Evolutionary conservation across 495 filamentous ascomycete species (phyloP).

Genomic region (Hypoxylon fuscum): DNA sequence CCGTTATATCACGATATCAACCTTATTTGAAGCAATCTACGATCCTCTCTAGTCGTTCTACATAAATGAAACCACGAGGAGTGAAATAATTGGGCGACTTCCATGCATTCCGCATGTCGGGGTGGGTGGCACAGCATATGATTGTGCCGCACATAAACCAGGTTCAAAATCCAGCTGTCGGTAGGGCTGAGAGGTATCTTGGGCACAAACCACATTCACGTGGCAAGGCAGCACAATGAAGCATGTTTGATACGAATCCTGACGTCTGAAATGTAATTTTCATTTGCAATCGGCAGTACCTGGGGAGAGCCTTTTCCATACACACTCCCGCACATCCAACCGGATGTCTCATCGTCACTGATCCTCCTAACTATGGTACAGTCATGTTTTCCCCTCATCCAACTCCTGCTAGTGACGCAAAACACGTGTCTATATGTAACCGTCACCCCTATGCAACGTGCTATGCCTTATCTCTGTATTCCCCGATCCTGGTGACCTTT

Average conservation of each 20-base stretch:
- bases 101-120: not conserved
- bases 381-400: conserved; percentile 11
- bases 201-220: too few species aligned
- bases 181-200: not conserved
- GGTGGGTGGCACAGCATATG: not conserved
- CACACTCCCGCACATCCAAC: not conserved
- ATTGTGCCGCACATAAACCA: not conserved
- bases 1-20: too few species aligned
- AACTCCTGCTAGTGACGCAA: conserved; percentile 22
- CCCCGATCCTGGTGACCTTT: not conserved
- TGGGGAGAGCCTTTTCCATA: not conserved
- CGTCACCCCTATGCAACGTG: conserved; percentile 16
- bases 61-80: too few species aligned
- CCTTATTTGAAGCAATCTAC: too few species aligned
- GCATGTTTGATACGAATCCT: not conserved
- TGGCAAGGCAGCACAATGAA: too few species aligned
- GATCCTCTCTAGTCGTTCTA: too few species aligned
- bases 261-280: not conserved
- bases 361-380: conserved; percentile 29
- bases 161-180: not conserved
- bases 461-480: conserved; percentile 8
- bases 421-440: conserved; percentile 26
- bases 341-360: not conserved
- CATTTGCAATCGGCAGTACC: not conserved
- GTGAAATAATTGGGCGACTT: too few species aligned